These are phyloP conservation scores for Mycena filopes DNA, from an alignment of 768 basidiomycete genomes.

Conservation along the genomic window DNA sequence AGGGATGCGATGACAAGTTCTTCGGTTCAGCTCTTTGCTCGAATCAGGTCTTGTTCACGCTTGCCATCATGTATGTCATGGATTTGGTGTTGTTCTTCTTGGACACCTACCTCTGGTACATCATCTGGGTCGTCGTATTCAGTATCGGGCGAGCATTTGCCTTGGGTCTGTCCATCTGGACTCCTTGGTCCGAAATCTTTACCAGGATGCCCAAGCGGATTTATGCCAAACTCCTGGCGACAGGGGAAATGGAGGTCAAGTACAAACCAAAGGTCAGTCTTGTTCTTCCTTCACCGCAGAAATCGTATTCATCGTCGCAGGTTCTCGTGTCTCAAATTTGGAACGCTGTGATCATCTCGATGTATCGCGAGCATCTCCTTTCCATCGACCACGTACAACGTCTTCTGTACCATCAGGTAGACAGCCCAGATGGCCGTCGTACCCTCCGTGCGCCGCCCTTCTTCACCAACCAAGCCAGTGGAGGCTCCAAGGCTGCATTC, in stretches of 20 bases:
- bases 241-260: slow-evolving; percentile 98
- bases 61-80: slow-evolving; percentile 99
- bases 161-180: slow-evolving; percentile 97
- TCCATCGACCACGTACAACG: slow-evolving; percentile 99
- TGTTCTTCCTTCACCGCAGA: neutral
- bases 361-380: slow-evolving; percentile 98
- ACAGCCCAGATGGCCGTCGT: slow-evolving; percentile 87
- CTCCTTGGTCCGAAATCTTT: slow-evolving; percentile 98
- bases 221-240: slow-evolving; percentile 96
- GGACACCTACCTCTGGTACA: slow-evolving; percentile 99
- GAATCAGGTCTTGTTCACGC: slow-evolving; percentile 93
- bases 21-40: slow-evolving; percentile 86
- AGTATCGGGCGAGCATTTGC: slow-evolving; percentile 90
- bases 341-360: slow-evolving; percentile 99
- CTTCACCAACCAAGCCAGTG: slow-evolving; percentile 90
- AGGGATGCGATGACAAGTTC: slow-evolving; percentile 86
- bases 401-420: slow-evolving; percentile 96
- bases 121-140: slow-evolving; percentile 98
- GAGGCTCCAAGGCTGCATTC: slow-evolving; percentile 80
- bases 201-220: slow-evolving; percentile 97
- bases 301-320: slow-evolving; percentile 41
- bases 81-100: slow-evolving; percentile 97
- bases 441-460: slow-evolving; percentile 97
- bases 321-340: slow-evolving; percentile 98
- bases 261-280: slow-evolving; percentile 92